A percentile compares a stretch with the other conserved stretches of the same genome.
Conservation (phyloP, 768 basidiomycete genomes). For the Trametes meyenii region DNA sequence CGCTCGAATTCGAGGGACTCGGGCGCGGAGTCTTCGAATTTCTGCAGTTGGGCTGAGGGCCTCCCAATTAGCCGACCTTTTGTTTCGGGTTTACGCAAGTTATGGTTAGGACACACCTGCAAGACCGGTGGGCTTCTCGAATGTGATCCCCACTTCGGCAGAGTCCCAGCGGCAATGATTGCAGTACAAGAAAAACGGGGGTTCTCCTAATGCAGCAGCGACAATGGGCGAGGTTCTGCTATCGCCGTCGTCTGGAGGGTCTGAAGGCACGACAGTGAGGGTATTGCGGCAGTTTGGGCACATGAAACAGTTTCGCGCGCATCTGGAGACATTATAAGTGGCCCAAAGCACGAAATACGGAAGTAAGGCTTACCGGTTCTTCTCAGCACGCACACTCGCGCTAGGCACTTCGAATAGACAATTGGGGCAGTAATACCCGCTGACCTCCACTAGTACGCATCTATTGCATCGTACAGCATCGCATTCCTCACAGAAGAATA, state of each 20-base stretch:
- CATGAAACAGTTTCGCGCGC: conserved; percentile 96
- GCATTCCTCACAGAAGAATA: conserved; percentile 99
- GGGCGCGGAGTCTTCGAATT: conserved; percentile 82
- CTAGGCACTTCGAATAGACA: conserved; percentile 98
- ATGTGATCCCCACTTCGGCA: conserved; percentile 85
- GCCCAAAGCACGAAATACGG: neutral
- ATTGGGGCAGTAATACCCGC: conserved; percentile 97
- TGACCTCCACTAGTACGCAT: conserved; percentile 92
- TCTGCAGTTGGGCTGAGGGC: conserved; percentile 84
- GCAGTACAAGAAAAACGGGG: conserved; percentile 91
- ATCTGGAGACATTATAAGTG: conserved; percentile 52
- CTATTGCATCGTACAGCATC: conserved; percentile 92
- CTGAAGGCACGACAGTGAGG: conserved; percentile 87
- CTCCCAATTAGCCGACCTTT: neutral
- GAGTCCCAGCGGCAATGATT: conserved; percentile 96
- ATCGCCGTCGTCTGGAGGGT: conserved; percentile 67
- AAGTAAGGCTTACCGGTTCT: conserved; percentile 72
- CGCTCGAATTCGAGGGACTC: conserved; percentile 91
- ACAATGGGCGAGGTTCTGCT: conserved; percentile 52
- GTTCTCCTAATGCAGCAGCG: conserved; percentile 69
- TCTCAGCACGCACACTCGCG: conserved; percentile 97
- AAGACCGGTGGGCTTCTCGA: conserved; percentile 95
- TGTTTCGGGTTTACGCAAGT: conserved; percentile 4
- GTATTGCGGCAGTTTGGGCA: conserved; percentile 94
- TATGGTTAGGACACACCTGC: conserved; percentile 62